These are phyloP conservation scores for Clavispora santaluciae DNA, from an alignment of 805 yeast species.

Conservation along the genomic window DNA sequence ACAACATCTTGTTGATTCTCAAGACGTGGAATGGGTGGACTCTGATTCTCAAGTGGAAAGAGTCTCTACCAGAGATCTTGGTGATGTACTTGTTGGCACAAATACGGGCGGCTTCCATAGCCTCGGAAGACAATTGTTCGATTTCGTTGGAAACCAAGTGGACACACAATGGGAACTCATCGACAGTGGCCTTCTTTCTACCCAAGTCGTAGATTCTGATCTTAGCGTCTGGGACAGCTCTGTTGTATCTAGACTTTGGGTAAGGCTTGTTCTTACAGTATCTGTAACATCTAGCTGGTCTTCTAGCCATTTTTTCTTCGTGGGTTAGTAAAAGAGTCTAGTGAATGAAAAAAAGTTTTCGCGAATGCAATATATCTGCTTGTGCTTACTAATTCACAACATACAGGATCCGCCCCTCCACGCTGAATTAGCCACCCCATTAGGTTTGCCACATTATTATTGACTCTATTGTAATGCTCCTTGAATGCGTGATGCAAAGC, in stretches of 20 bases:
- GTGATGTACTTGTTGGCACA: conserved; percentile 99
- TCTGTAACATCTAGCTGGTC: conserved; percentile 99
- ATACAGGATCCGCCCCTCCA: background rate
- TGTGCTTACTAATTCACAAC: background rate
- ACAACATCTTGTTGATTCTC: conserved; percentile 99
- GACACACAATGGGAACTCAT: conserved; percentile 99
- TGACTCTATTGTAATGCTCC: no score
- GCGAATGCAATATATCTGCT: conserved; percentile 16
- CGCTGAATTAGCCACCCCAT: background rate
- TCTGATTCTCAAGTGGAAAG: conserved; percentile 99
- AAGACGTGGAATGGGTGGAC: conserved; percentile 99
- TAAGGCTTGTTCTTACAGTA: conserved; percentile 99
- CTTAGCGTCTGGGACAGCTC: conserved; percentile 99
- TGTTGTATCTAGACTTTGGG: conserved; percentile 99
- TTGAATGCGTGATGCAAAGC: no score
- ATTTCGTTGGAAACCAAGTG: conserved; percentile 99
- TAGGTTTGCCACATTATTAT: background rate
- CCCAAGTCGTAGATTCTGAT: conserved; percentile 99
- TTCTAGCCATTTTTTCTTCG: conserved; percentile 90
- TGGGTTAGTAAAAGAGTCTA: conserved; percentile 13
- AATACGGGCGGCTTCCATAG: conserved; percentile 99
- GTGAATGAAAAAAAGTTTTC: conserved; percentile 1
- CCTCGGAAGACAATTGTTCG: conserved; percentile 99
- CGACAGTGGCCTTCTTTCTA: conserved; percentile 99
- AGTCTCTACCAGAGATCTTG: conserved; percentile 95